Conservation (phyloP, 768 basidiomycete species). For the Naganishia onofrii region DNA sequence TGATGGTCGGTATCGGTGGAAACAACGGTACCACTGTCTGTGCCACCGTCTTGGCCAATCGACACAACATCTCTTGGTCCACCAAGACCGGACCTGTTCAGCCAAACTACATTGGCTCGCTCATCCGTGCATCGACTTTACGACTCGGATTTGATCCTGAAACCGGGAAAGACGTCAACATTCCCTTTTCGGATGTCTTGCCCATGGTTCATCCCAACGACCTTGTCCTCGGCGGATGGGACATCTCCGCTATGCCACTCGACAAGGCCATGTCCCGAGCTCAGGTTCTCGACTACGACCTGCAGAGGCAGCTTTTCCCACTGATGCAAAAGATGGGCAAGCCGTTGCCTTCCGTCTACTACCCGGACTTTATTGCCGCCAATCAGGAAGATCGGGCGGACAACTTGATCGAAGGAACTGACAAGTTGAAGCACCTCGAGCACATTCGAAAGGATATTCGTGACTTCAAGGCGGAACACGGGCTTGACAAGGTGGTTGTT, state of each 20-base stretch:
- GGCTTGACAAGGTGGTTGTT: conserved; percentile 81
- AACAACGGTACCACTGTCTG: conserved; percentile 95
- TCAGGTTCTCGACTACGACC: conserved; percentile 89
- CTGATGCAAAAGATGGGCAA: conserved; percentile 69
- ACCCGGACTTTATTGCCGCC: conserved; percentile 95
- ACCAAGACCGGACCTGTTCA: conserved; percentile 88
- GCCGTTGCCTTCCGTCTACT: conserved; percentile 89
- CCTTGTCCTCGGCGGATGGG: conserved; percentile 96
- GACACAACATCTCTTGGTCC: conserved; percentile 88
- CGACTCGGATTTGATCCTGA: conserved; percentile 77
- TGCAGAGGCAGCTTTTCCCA: conserved; percentile 90
- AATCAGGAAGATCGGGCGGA: conserved; percentile 96
- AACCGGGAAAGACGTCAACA: conserved; percentile 83
- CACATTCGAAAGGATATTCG: conserved; percentile 90
- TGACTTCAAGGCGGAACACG: conserved; percentile 78
- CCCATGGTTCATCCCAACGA: conserved; percentile 99
- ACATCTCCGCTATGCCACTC: conserved; percentile 79
- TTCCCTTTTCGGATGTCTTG: conserved; percentile 86
- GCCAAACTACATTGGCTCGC: conserved; percentile 96
- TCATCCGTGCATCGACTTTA: conserved; percentile 92
- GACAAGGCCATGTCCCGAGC: conserved; percentile 92
- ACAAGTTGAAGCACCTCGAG: conserved; percentile 89
- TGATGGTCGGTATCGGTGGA: conserved; percentile 95
- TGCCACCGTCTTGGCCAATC: conserved; percentile 93
- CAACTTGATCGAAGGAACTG: conserved; percentile 76